Conservation (phyloP, 371 early-diverging fungal species). For the Lichtheimia ornata region DNA sequence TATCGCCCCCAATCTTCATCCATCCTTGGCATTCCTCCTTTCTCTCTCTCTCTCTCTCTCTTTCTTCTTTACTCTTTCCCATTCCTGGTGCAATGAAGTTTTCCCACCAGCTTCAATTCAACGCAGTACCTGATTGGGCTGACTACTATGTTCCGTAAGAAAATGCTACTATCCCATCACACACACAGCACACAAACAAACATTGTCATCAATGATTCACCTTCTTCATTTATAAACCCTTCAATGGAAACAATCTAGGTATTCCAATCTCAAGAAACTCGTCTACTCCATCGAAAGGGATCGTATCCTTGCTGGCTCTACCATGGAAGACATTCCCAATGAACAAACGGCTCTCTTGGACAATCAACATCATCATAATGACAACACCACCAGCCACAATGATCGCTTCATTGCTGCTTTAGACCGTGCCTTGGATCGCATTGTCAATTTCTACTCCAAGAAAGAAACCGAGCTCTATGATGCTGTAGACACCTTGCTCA, state of each 20-base stretch:
- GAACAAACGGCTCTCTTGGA: slow-evolving; percentile 49
- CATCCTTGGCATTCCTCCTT: background rate
- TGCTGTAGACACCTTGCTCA: slow-evolving; percentile 57
- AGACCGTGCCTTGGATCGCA: slow-evolving; percentile 81
- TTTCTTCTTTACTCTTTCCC: background rate
- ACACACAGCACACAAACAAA: background rate
- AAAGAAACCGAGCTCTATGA: slow-evolving; percentile 81
- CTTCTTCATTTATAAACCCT: too few relatives aligned
- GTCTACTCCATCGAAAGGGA: slow-evolving; percentile 89
- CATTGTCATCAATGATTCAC: too few relatives aligned
- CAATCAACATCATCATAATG: slow-evolving; percentile 4
- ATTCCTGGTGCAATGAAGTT: slow-evolving; percentile 17
- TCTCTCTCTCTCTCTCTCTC: slow-evolving; percentile 2
- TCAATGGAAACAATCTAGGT: slow-evolving; percentile 24
- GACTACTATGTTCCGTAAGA: slow-evolving; percentile 75
- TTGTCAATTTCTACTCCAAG: slow-evolving; percentile 76
- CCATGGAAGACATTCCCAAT: slow-evolving; percentile 31
- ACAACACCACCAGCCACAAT: slow-evolving; percentile 45
- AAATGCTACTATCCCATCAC: background rate
- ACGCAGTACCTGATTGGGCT: slow-evolving; percentile 90
- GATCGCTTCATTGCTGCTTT: slow-evolving; percentile 66
- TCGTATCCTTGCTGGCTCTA: slow-evolving; percentile 40
- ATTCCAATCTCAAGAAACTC: slow-evolving; percentile 88
- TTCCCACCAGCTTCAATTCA: slow-evolving; percentile 86
- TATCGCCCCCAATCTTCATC: background rate